Evolutionary conservation across 108 stramenopile species (phyloP).

Genomic region (Pseudonitzschia multistriata): DNA sequence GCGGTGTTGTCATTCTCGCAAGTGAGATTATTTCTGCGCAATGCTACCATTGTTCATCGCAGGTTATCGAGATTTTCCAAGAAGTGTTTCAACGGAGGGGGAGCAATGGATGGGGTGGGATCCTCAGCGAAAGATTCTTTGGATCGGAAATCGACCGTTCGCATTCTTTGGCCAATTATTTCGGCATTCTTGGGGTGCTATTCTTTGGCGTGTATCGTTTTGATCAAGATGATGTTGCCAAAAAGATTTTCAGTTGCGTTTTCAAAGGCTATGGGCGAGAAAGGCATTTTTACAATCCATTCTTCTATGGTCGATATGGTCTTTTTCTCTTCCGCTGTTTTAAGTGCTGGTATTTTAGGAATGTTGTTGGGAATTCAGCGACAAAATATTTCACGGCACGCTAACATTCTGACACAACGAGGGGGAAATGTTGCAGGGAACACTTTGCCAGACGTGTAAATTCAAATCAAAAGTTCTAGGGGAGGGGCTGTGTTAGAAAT

Average conservation of each 20-base stretch:
- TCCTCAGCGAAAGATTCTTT: background rate
- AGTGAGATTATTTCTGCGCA: slow-evolving; percentile 64
- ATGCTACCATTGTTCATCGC: slow-evolving; percentile 47
- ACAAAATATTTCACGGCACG: slow-evolving; percentile 59
- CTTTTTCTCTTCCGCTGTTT: slow-evolving; percentile 51
- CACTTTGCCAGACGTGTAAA: slow-evolving; percentile 5
- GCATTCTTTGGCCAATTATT: slow-evolving; percentile 18
- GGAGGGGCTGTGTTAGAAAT: background rate
- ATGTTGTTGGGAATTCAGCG: slow-evolving; percentile 74
- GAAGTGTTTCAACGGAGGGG: slow-evolving; percentile 22
- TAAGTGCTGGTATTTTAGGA: slow-evolving; percentile 46
- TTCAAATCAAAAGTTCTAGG: background rate
- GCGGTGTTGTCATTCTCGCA: slow-evolving; percentile 64
- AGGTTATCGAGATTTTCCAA: slow-evolving; percentile 30
- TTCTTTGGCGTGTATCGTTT: slow-evolving; percentile 65
- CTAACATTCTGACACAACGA: slow-evolving; percentile 7
- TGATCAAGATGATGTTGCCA: slow-evolving; percentile 71
- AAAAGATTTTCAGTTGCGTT: slow-evolving; percentile 53
- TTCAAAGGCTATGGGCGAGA: slow-evolving; percentile 50
- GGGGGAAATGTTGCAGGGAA: background rate
- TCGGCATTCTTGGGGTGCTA: slow-evolving; percentile 62
- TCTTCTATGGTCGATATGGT: slow-evolving; percentile 47
- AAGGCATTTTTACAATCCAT: slow-evolving; percentile 46
- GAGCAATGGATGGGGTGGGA: background rate
- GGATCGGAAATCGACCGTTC: background rate